phyloP scores from a whole-genome alignment of 2,329 filamentous ascomycete genomes.

The Cytospora paraplurivora region DNA sequence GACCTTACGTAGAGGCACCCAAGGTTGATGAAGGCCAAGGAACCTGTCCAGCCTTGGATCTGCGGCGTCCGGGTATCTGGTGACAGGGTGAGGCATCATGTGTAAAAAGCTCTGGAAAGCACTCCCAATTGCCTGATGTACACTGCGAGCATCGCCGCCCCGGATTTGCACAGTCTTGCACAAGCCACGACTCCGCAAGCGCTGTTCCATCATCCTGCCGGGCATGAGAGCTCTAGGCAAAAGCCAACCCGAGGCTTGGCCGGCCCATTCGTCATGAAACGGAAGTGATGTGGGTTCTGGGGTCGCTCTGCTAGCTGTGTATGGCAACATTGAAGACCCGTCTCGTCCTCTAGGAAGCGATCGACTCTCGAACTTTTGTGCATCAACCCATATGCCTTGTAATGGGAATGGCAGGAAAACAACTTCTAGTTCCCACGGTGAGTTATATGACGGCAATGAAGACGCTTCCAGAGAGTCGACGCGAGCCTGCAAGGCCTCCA shows the following conservation, averaged over 20 bases:
- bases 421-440: conserved; percentile 76
- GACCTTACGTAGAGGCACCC: conserved; percentile 76
- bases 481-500: conserved; percentile 53
- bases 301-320: conserved; percentile 47
- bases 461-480: conserved; percentile 58
- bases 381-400: conserved; percentile 56
- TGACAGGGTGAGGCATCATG: conserved; percentile 44
- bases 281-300: conserved; percentile 47
- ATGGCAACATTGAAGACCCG: conserved; percentile 59
- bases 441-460: conserved; percentile 59
- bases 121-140: conserved; percentile 63
- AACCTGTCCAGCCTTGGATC: conserved; percentile 47
- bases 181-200: conserved; percentile 75
- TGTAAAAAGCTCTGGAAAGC: conserved; percentile 63
- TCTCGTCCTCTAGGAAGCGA: conserved; percentile 40
- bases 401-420: conserved; percentile 72
- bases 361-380: conserved; percentile 50
- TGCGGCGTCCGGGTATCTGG: conserved; percentile 34
- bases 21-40: conserved; percentile 65
- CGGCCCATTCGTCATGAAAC: conserved; percentile 52
- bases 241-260: conserved; percentile 60
- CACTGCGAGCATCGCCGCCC: conserved; percentile 66
- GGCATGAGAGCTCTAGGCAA: conserved; percentile 68
- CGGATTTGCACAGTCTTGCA: conserved; percentile 65
- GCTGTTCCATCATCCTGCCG: conserved; percentile 64